phyloP scores from a whole-genome alignment of 768 basidiomycete genomes.

The Kwoniella newhampshirensis region DNA sequence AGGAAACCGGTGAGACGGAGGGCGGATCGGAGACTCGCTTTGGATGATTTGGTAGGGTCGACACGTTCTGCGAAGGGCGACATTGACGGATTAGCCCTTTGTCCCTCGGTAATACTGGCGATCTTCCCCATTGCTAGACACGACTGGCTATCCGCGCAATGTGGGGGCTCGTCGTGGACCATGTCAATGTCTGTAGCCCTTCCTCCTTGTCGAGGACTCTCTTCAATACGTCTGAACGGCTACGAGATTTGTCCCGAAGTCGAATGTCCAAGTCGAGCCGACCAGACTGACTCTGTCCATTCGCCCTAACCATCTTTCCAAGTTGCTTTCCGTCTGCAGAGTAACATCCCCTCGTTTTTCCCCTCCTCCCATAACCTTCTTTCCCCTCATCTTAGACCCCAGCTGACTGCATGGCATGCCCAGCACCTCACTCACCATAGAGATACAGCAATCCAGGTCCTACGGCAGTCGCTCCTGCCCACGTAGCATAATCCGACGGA shows the following conservation, averaged over 20 bases:
- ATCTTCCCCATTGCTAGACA: not conserved
- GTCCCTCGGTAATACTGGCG: not conserved
- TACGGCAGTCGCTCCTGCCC: conserved; percentile 75
- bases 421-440: conserved; percentile 64
- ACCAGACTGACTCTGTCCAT: too few species aligned
- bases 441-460: conserved; percentile 77
- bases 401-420: too few species aligned
- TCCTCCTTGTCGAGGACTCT: too few species aligned
- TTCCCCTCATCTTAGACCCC: not conserved
- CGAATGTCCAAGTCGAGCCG: too few species aligned
- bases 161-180: too few species aligned
- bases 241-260: too few species aligned
- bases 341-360: too few species aligned
- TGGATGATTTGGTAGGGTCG: conserved; percentile 54
- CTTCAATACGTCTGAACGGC: too few species aligned
- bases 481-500: conserved; percentile 77
- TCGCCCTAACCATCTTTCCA: too few species aligned
- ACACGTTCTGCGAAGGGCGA: conserved; percentile 49
- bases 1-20: conserved; percentile 61
- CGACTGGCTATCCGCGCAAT: not conserved
- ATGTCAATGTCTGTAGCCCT: too few species aligned
- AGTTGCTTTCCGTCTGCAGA: too few species aligned
- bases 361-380: not conserved
- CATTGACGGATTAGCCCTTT: too few species aligned
- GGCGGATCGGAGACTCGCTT: conserved; percentile 46